phyloP scores from a whole-genome alignment of 2,329 filamentous ascomycete species.

The Stachybotrys chartarum region DNA sequence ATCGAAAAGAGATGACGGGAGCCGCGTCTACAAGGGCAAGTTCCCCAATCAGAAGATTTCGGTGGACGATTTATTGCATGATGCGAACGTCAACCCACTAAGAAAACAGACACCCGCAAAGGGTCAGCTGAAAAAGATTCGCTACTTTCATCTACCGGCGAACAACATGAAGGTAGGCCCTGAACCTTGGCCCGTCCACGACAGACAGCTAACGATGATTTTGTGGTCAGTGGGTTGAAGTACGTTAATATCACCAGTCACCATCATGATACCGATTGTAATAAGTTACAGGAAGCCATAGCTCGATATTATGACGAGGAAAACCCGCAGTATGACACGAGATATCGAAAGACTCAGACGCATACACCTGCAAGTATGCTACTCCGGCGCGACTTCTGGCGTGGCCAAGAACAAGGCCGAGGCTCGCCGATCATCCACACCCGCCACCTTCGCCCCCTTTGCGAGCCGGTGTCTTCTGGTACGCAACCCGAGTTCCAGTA shows the following conservation, averaged over 20 bases:
- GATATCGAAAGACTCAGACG: neutral
- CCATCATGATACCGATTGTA: neutral
- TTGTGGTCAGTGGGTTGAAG: neutral
- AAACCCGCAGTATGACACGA: constrained; percentile 1
- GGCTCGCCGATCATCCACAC: constrained; percentile 2
- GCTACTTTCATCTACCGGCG: constrained; percentile 1
- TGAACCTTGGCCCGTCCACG: neutral
- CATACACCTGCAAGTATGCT: neutral
- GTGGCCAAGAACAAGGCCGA: constrained; percentile 2
- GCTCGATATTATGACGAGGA: constrained; percentile 2
- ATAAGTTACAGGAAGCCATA: neutral
- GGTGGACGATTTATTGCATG: neutral
- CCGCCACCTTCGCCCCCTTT: constrained; percentile 1
- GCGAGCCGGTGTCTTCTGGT: constrained; percentile 1
- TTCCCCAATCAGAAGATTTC: constrained; percentile 3
- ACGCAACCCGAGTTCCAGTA: neutral
- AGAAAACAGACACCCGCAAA: neutral
- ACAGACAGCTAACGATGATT: neutral
- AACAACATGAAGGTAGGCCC: constrained; percentile 2
- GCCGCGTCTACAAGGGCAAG: neutral
- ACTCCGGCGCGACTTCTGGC: constrained; percentile 2
- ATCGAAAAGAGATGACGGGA: neutral
- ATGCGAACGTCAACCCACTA: neutral
- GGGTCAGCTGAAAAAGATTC: neutral
- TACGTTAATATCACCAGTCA: neutral